A percentile compares a stretch with the other conserved stretches of the same genome.
Evolutionary conservation across 2,329 filamentous ascomycete species (phyloP).

Genomic region (Torrubiella hemipterigena): DNA sequence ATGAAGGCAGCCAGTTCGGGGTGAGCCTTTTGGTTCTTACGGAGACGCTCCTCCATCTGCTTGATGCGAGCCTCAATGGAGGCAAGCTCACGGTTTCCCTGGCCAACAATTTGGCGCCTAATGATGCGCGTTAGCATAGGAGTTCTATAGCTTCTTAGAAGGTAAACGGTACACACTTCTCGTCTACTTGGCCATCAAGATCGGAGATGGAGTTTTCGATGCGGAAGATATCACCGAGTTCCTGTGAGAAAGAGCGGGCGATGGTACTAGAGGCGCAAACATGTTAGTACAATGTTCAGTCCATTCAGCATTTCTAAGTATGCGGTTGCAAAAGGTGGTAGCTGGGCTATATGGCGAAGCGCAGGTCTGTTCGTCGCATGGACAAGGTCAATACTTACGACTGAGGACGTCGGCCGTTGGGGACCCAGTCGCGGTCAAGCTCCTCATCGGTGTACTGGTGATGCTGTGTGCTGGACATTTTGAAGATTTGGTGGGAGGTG

Average conservation of each 20-base stretch:
- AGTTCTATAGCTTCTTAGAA: slow-evolving; percentile 1
- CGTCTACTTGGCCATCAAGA: slow-evolving; percentile 62
- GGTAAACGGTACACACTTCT: slow-evolving; percentile 52
- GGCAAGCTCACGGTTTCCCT: slow-evolving; percentile 69
- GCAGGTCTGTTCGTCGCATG: no score
- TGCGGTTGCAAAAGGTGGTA: no score
- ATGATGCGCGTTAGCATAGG: neutral
- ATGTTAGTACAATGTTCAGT: no score
- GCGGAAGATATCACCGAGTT: slow-evolving; percentile 81
- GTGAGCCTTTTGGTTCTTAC: slow-evolving; percentile 12
- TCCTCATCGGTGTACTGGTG: slow-evolving; percentile 45
- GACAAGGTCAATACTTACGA: slow-evolving; percentile 57
- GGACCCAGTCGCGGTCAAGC: slow-evolving; percentile 69
- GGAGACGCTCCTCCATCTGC: slow-evolving; percentile 73
- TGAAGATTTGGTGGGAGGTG: slow-evolving; percentile 4
- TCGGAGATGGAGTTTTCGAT: slow-evolving; percentile 68
- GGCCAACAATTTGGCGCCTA: slow-evolving; percentile 64
- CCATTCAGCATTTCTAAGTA: no score
- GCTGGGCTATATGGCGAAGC: no score
- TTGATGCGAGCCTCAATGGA: slow-evolving; percentile 72
- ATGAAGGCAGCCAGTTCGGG: slow-evolving; percentile 11
- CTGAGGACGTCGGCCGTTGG: slow-evolving; percentile 64
- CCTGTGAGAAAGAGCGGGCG: slow-evolving; percentile 74
- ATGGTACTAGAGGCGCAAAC: slow-evolving; percentile 51
- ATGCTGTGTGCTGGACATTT: neutral